Evolutionary conservation across 164 flowering plant species (phyloP).

Genomic region (Aristolochia californica): DNA sequence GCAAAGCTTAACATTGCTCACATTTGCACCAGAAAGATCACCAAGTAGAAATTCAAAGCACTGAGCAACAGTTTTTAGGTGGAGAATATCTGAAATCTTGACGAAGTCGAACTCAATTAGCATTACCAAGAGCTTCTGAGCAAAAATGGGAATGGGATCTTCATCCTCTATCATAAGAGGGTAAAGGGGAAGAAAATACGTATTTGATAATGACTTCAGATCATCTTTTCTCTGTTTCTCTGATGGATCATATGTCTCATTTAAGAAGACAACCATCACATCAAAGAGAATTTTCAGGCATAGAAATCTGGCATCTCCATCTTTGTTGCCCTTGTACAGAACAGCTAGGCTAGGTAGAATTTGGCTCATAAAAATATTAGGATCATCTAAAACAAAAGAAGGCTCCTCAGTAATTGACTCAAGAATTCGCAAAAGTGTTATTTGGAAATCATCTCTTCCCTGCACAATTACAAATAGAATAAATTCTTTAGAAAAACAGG

Average conservation of each 20-base stretch:
- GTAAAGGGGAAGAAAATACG: conserved; percentile 79
- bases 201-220: conserved; percentile 49
- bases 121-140: conserved; percentile 94
- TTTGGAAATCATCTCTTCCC: conserved; percentile 97
- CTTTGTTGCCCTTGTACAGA: conserved; percentile 86
- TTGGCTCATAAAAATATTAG: conserved; percentile 38
- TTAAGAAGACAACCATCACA: conserved; percentile 54
- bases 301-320: conserved; percentile 86
- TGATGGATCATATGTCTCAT: conserved; percentile 23
- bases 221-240: conserved; percentile 35
- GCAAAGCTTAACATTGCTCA: conserved; percentile 73
- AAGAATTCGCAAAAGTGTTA: conserved; percentile 71
- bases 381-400: conserved; percentile 38
- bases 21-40: conserved; percentile 74
- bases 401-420: conserved; percentile 74
- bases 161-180: conserved; percentile 80
- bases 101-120: conserved; percentile 71
- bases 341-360: conserved; percentile 71
- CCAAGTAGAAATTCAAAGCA: conserved; percentile 89
- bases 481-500: not conserved
- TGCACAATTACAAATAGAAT: conserved; percentile 25
- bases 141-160: conserved; percentile 93
- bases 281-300: conserved; percentile 87
- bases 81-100: conserved; percentile 62
- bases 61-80: conserved; percentile 60